Evolutionary conservation across 2,329 filamentous ascomycete species (phyloP), one percentile per base, ranked within the genome.

Genomic region (Paraphoma sp.): DNA sequence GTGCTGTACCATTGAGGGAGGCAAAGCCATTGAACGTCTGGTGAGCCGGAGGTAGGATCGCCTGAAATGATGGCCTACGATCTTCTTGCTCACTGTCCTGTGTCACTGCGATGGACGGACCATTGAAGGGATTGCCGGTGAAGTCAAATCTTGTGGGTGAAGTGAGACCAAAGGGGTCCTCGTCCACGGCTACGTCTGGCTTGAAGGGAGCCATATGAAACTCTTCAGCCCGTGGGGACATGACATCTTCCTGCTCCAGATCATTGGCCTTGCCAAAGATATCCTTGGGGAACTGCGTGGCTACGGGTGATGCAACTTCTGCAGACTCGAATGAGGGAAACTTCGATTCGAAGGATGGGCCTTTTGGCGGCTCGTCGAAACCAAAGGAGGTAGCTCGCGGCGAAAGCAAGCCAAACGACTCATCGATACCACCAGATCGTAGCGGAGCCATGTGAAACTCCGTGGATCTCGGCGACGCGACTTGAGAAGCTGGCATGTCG

Each of bases 71-170:
- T n/a, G 70, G 73, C 5, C 70, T 68, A 45, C 71, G 69, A 44
- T 65, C 59, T 45, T 75, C 72, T 4, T 52, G 45, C 45, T 68
- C 64, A 28, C 46, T 38, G n/a, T 62, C 53, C 16, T 62, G 60
- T 12, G 64, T 56, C 29, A 60, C 58, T 16, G 63, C 48, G 9
- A 70, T 45, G 8, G 50, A 64, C 4, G 58, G 51, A 12, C 56
- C 51, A 10, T 68, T 70, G 44, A 76, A 75, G 14, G 66, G 60
- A 52, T 67, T 69, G 16, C 56, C 63, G 18, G 67, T 63, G 55
- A 80, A 81, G 16, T 81, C 79, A 28, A 77, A 78, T 40, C 74
- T 70, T 9, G 74, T 79, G 14, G 76, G 76, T 41, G 76, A 78
- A 29, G 76, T 71, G 12, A 78, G 36, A 5, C 74, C 75, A 44